Percentiles rank a stretch among this genome's conserved stretches.
phyloP scores from a whole-genome alignment of 2,329 filamentous ascomycete genomes.

The Fusarium odoratissimum region DNA sequence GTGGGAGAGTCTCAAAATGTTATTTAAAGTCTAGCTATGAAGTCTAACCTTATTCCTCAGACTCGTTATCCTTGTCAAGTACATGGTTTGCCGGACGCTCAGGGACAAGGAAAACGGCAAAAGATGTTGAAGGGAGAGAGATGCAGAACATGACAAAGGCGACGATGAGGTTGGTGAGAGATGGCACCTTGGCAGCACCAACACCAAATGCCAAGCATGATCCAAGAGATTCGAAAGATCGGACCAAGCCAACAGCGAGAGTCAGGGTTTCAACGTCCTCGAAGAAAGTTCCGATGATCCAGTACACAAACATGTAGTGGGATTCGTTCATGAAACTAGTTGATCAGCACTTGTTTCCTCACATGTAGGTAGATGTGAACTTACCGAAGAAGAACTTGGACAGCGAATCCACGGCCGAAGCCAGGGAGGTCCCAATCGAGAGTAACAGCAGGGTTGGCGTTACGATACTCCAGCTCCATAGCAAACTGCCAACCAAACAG shows the following conservation, averaged over 20 bases:
- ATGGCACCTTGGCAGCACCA: constrained; percentile 57
- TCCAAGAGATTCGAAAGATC: constrained; percentile 61
- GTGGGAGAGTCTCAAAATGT: background rate
- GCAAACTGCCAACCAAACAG: constrained; percentile 61
- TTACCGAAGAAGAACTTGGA: constrained; percentile 60
- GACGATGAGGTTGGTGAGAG: constrained; percentile 61
- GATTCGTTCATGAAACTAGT: constrained; percentile 61
- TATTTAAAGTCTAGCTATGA: background rate
- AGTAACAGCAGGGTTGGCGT: constrained; percentile 51
- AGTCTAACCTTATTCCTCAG: background rate
- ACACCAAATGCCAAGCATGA: constrained; percentile 60
- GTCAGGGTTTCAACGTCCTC: constrained; percentile 64
- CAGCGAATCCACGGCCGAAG: constrained; percentile 60
- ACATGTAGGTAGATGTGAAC: background rate
- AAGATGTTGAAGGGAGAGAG: constrained; percentile 52
- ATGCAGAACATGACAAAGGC: constrained; percentile 61
- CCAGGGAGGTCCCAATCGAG: constrained; percentile 59
- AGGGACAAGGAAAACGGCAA: constrained; percentile 52
- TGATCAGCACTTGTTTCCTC: background rate
- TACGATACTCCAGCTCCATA: constrained; percentile 59
- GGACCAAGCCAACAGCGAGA: constrained; percentile 59
- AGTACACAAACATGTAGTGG: constrained; percentile 64
- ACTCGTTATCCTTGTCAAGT: constrained; percentile 13
- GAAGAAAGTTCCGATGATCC: constrained; percentile 62
- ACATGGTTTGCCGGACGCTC: constrained; percentile 41